These are phyloP conservation scores for Pleurotus eryngii DNA, from an alignment of 768 basidiomycete genomes.

Conservation along the genomic window DNA sequence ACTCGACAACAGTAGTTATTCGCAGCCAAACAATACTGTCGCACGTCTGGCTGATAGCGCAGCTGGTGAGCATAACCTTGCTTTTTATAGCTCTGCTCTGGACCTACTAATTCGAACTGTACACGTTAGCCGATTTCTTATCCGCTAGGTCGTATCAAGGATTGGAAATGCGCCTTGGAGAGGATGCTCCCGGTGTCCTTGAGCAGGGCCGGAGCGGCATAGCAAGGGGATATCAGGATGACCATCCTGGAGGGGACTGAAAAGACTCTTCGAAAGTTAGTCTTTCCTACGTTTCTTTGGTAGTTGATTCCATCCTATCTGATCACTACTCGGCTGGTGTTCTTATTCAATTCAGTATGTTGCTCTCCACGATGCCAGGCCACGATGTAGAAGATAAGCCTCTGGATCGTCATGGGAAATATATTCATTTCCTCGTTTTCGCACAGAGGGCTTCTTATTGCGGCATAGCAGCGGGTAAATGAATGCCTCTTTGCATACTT, in stretches of 20 bases:
- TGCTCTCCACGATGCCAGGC: too few relatives aligned
- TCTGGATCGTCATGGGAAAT: too few relatives aligned
- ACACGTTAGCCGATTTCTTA: slow-evolving; percentile 59
- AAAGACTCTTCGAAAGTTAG: too few relatives aligned
- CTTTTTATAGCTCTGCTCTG: not conserved
- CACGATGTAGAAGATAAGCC: too few relatives aligned
- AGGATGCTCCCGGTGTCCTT: slow-evolving; percentile 75
- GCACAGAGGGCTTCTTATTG: too few relatives aligned
- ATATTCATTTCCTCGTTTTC: too few relatives aligned
- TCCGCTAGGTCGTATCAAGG: slow-evolving; percentile 71
- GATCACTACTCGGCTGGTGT: too few relatives aligned
- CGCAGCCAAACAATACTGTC: slow-evolving; percentile 65
- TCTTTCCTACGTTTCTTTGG: too few relatives aligned
- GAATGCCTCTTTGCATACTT: too few relatives aligned
- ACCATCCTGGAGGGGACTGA: slow-evolving; percentile 19
- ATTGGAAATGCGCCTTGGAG: slow-evolving; percentile 70
- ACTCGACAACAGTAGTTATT: slow-evolving; percentile 46
- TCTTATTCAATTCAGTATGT: too few relatives aligned
- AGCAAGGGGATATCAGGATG: slow-evolving; percentile 80
- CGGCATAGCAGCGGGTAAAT: too few relatives aligned
- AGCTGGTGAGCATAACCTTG: slow-evolving; percentile 47
- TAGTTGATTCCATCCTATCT: too few relatives aligned
- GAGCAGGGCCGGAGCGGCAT: slow-evolving; percentile 91
- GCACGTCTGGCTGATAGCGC: slow-evolving; percentile 60
- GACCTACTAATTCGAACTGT: not conserved